A percentile compares a stretch with the other conserved stretches of the same genome.
phyloP scores from a whole-genome alignment of 2,329 filamentous ascomycete genomes.

The Aspergillus amoenus region DNA sequence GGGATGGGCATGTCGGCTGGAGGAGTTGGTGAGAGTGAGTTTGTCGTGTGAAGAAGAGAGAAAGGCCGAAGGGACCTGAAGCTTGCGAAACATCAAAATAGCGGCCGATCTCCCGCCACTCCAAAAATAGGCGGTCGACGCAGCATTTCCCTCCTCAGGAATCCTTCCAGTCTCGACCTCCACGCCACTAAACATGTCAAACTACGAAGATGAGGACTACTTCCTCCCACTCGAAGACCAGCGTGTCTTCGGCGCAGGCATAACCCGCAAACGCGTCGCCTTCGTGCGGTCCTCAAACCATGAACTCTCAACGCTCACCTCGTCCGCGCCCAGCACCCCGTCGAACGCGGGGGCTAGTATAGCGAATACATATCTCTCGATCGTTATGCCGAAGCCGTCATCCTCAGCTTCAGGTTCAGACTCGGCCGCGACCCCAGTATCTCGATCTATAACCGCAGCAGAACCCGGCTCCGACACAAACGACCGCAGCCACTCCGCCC shows the following conservation, averaged over 20 bases:
- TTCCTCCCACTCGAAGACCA: slow-evolving; percentile 59
- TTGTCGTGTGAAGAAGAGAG: not conserved
- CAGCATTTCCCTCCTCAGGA: not conserved
- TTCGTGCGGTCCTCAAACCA: slow-evolving; percentile 56
- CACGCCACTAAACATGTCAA: slow-evolving; percentile 19
- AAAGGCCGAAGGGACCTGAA: not conserved
- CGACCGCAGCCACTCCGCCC: slow-evolving; percentile 4
- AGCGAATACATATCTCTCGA: slow-evolving; percentile 47
- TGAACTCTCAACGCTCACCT: slow-evolving; percentile 32
- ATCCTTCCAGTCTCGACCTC: not conserved
- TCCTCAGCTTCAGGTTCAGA: not conserved
- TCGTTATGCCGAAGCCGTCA: slow-evolving; percentile 39
- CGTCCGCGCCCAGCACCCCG: slow-evolving; percentile 24
- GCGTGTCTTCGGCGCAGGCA: slow-evolving; percentile 61
- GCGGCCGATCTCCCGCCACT: slow-evolving; percentile 25
- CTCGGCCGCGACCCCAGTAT: not conserved
- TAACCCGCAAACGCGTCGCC: slow-evolving; percentile 59
- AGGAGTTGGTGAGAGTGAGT: slow-evolving; percentile 4
- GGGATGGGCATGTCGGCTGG: slow-evolving; percentile 58
- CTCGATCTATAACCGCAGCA: not conserved
- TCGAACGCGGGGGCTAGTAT: slow-evolving; percentile 27
- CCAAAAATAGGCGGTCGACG: not conserved
- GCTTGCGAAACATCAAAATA: slow-evolving; percentile 9
- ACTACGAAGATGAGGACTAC: slow-evolving; percentile 56
- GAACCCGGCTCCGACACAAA: not conserved